Percentiles rank a stretch among this genome's conserved stretches.
These are phyloP conservation scores for Tulasnella calospora DNA, from an alignment of 768 basidiomycete genomes.

Conservation along the genomic window DNA sequence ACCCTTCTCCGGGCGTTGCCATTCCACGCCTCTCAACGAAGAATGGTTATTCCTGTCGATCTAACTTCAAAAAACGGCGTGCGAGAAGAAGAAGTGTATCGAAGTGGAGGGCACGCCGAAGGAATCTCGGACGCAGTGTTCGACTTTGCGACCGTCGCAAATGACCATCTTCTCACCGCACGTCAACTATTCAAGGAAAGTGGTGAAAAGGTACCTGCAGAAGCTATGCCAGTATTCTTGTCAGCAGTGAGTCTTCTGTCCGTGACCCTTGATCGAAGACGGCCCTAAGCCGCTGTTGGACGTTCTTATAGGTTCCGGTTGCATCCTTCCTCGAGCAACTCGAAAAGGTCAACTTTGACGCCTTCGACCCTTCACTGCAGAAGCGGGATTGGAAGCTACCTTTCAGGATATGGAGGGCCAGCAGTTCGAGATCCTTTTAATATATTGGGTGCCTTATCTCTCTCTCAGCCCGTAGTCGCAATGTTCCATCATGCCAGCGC, in stretches of 20 bases:
- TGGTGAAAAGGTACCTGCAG: slow-evolving; percentile 43
- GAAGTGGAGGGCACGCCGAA: slow-evolving; percentile 40
- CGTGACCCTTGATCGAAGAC: not conserved
- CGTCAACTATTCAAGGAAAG: slow-evolving; percentile 59
- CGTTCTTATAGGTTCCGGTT: slow-evolving; percentile 56
- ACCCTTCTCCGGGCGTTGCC: slow-evolving; percentile 73
- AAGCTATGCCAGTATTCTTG: slow-evolving; percentile 67
- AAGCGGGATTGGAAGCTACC: slow-evolving; percentile 70
- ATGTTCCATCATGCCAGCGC: not conserved
- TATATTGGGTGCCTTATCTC: not conserved
- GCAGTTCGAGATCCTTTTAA: slow-evolving; percentile 25
- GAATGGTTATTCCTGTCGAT: slow-evolving; percentile 74
- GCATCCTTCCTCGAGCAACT: slow-evolving; percentile 58
- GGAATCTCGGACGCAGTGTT: slow-evolving; percentile 74
- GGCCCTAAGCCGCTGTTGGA: not conserved
- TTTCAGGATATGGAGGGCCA: slow-evolving; percentile 57
- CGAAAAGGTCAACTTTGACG: slow-evolving; percentile 67
- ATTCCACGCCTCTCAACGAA: slow-evolving; percentile 65
- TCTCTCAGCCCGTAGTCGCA: too few species aligned
- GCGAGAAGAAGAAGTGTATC: slow-evolving; percentile 71
- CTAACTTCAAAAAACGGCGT: slow-evolving; percentile 74
- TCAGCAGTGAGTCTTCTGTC: slow-evolving; percentile 52
- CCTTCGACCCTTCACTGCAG: slow-evolving; percentile 60
- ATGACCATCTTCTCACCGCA: slow-evolving; percentile 73
- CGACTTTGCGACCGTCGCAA: slow-evolving; percentile 74